phyloP scores from a whole-genome alignment of 1,284 basidiomycete species.

The Leccinum variabile region DNA sequence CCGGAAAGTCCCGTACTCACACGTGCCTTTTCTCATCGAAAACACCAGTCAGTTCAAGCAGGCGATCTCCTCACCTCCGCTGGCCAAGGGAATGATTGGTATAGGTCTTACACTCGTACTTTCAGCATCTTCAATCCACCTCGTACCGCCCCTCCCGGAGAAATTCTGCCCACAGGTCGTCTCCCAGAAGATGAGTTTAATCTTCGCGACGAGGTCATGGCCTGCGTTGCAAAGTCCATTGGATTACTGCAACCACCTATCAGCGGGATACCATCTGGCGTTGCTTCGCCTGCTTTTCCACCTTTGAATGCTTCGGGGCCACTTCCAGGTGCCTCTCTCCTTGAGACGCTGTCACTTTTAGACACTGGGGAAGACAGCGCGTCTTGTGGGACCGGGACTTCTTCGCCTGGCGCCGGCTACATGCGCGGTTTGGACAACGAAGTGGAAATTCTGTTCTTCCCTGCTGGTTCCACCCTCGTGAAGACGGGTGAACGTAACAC shows the following conservation, averaged over 20 bases:
- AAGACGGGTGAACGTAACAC: conserved; percentile 90
- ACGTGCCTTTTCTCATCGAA: conserved; percentile 34
- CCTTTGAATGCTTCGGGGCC: conserved; percentile 52
- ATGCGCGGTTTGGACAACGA: conserved; percentile 88
- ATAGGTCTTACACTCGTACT: conserved; percentile 48
- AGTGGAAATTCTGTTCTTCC: conserved; percentile 93
- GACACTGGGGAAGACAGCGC: conserved; percentile 65
- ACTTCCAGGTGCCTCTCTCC: conserved; percentile 62
- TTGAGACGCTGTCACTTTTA: conserved; percentile 82
- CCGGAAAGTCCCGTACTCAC: conserved; percentile 2
- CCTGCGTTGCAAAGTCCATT: conserved; percentile 96
- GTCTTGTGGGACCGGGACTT: conserved; percentile 65
- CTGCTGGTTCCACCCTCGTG: conserved; percentile 83
- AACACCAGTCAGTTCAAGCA: conserved; percentile 58
- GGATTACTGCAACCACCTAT: conserved; percentile 87
- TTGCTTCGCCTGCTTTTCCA: conserved; percentile 62
- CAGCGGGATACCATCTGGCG: conserved; percentile 61
- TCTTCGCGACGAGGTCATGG: conserved; percentile 92
- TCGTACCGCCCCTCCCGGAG: conserved; percentile 35
- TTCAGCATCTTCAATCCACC: conserved; percentile 56
- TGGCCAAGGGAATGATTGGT: conserved; percentile 44
- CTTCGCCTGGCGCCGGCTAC: conserved; percentile 58
- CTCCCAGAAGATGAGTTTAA: conserved; percentile 69
- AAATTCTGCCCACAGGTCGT: conserved; percentile 31
- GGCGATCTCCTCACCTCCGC: conserved; percentile 65